phyloP scores from a whole-genome alignment of 2,329 filamentous ascomycete species.

The Aureobasidium pullulans region DNA sequence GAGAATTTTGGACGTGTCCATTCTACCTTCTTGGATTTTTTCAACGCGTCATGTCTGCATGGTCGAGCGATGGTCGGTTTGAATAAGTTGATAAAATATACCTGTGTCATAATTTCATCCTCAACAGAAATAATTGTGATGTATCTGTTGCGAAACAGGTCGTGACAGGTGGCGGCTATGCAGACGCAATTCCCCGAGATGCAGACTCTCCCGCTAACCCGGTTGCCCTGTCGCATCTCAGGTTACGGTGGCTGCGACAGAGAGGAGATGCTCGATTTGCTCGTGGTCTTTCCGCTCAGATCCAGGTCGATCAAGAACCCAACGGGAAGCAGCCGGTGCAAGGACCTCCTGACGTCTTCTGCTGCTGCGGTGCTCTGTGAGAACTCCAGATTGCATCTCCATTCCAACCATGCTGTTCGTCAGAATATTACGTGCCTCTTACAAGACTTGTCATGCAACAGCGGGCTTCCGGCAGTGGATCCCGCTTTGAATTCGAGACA shows the following conservation, averaged over 20 bases:
- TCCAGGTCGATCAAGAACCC: neutral
- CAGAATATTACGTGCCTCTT: slow-evolving; percentile 8
- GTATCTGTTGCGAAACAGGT: slow-evolving; percentile 2
- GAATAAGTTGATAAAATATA: slow-evolving; percentile 11
- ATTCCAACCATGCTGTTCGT: neutral
- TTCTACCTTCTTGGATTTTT: neutral
- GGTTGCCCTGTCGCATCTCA: slow-evolving; percentile 10
- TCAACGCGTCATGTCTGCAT: slow-evolving; percentile 8
- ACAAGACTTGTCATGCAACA: slow-evolving; percentile 8
- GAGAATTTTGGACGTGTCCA: slow-evolving; percentile 4
- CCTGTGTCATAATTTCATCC: slow-evolving; percentile 1
- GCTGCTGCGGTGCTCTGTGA: neutral
- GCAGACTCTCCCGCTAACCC: slow-evolving; percentile 7
- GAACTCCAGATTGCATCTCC: neutral
- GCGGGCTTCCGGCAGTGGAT: slow-evolving; percentile 11
- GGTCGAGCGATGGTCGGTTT: slow-evolving; percentile 7
- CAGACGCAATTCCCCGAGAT: slow-evolving; percentile 11
- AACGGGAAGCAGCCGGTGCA: neutral
- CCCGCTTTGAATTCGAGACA: slow-evolving; percentile 9
- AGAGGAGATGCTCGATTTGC: neutral
- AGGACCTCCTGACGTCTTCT: slow-evolving; percentile 4
- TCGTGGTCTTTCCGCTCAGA: neutral
- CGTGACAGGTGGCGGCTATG: slow-evolving; percentile 12
- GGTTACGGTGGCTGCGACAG: neutral
- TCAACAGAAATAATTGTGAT: slow-evolving; percentile 13